phyloP scores from a whole-genome alignment of 257 asterid genomes.

The Solanum acaule region DNA sequence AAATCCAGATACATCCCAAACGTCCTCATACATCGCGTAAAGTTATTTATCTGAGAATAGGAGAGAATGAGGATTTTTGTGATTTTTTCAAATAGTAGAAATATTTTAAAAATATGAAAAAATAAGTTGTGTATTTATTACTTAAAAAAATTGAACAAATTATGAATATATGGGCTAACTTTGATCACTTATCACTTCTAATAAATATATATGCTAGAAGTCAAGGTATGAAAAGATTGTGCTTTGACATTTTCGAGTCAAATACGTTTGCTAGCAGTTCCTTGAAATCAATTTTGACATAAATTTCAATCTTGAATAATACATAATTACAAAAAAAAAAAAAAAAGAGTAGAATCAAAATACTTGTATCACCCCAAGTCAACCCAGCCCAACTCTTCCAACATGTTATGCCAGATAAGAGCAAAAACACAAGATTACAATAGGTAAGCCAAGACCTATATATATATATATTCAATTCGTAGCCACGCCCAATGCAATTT shows the following conservation, averaged over 20 bases:
- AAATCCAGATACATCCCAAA: too few species aligned
- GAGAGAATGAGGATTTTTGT: too few species aligned
- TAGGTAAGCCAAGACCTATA: too few species aligned
- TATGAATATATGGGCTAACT: too few species aligned
- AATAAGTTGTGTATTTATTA: too few species aligned
- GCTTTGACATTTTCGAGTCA: background rate
- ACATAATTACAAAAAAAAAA: background rate
- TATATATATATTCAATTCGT: background rate
- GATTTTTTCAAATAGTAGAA: too few species aligned
- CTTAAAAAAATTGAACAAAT: too few species aligned
- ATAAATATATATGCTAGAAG: too few species aligned
- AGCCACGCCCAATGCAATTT: background rate
- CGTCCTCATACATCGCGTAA: too few species aligned
- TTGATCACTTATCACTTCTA: too few species aligned
- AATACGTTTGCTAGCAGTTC: background rate
- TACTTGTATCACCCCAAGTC: background rate
- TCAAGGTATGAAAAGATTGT: background rate
- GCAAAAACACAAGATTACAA: background rate
- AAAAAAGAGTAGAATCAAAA: background rate
- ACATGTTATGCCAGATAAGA: background rate
- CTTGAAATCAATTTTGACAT: background rate
- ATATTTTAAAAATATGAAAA: rapidly evolving
- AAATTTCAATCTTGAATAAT: background rate
- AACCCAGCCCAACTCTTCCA: background rate
- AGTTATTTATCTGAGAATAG: too few species aligned